Evolutionary conservation across 768 basidiomycete genomes (phyloP), one percentile per base, ranked within the genome.

Genomic region (Mycena alexandri): DNA sequence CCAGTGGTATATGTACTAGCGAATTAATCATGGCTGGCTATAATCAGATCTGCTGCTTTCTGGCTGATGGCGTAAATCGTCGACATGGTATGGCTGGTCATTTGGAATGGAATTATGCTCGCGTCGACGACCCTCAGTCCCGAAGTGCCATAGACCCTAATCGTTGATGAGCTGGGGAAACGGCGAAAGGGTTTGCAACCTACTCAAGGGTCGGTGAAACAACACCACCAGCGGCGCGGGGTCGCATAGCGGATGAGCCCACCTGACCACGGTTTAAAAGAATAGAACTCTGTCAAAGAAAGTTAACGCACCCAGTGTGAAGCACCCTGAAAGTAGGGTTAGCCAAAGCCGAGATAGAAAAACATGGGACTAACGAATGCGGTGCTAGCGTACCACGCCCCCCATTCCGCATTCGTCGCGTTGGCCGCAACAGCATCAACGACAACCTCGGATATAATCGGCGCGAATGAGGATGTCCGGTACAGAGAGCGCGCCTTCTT

Each of bases 81-180:
- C 4, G 54, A 60, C 70, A 79, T 77, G 2, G 78, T 65, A 58
- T 82, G 82, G 19, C 78, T 75, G 9, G 75, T 77, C 25, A 83
- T 66, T 42, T 81, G 81, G 55, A 84, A 68, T 1, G 84, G 84
- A 17, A 82, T 66, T 29, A 84, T 69, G 10, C 79, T 80, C 19
- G 82, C 68, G 68, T 83, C 83, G 17, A 78, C 80, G 14, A 85
- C 78, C 11, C 84, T 76, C 17, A 85, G 34, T 48, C 82, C 83
- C 29, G 71, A 69, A 14, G 82, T 82, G 0, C 81, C 83, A 55
- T 84, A 84, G 0, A 85, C 83, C 60, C 64, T 65, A 19, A 38
- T 11, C 13, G 13, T 6, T 3, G 3, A 25, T 65, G 11, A 65
- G 51, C 21, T 4, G 33, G 1, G 4, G 29, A 29, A 29, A 29